phyloP scores from a whole-genome alignment of 805 yeast genomes.

The Nakazawaea peltata region DNA sequence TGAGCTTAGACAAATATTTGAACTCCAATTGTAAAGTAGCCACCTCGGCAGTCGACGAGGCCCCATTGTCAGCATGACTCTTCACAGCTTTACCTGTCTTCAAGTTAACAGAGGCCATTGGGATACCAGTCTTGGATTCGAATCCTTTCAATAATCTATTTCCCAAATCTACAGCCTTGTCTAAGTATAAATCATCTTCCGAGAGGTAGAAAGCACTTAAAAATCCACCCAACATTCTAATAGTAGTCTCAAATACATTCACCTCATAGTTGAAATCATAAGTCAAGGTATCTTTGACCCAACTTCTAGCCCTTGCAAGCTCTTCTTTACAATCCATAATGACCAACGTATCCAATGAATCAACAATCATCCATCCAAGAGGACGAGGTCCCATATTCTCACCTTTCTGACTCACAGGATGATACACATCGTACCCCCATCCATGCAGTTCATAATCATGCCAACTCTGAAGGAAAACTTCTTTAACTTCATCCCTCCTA shows the following conservation, averaged over 20 bases:
- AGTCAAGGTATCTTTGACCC: constrained; percentile 65
- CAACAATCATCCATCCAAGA: constrained; percentile 90
- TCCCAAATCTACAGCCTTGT: constrained; percentile 77
- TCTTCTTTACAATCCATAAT: constrained; percentile 67
- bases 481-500: constrained; percentile 50
- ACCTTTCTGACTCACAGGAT: constrained; percentile 56
- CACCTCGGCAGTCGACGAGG: constrained; percentile 85
- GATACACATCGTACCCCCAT: constrained; percentile 79
- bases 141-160: constrained; percentile 65
- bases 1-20: constrained; percentile 69
- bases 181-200: constrained; percentile 60
- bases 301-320: constrained; percentile 52
- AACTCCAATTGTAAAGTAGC: constrained; percentile 83
- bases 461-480: constrained; percentile 75
- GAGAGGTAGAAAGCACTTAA: constrained; percentile 73
- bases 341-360: constrained; percentile 74
- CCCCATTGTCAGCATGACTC: constrained; percentile 64
- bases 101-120: constrained; percentile 73
- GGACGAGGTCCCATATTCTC: constrained; percentile 76
- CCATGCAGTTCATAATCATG: constrained; percentile 63
- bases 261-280: constrained; percentile 71
- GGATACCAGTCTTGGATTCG: constrained; percentile 58
- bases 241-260: constrained; percentile 89
- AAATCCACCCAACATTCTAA: constrained; percentile 90
- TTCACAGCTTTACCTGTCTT: constrained; percentile 50